Conservation (phyloP, 176 grass and related monocot genomes). For the Triticum dicoccoides region DNA sequence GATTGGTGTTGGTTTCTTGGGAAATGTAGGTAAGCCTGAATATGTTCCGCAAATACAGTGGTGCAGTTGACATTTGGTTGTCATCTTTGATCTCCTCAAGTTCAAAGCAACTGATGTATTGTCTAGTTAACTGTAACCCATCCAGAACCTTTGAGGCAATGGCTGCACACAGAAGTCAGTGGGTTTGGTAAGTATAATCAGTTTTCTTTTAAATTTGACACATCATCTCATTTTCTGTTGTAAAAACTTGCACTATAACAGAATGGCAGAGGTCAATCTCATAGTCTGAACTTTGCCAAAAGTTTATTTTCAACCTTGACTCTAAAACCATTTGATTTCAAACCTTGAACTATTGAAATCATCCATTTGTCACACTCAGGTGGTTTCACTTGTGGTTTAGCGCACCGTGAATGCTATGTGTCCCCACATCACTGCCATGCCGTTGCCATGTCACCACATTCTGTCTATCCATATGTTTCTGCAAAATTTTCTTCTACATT, state of each 20-base stretch:
- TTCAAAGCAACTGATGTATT: conserved; percentile 30
- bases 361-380: too few species aligned
- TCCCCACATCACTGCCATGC: background rate
- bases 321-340: too few species aligned
- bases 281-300: too few species aligned
- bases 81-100: conserved; percentile 29
- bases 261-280: background rate
- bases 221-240: background rate
- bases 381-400: background rate
- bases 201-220: background rate
- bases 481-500: too few species aligned
- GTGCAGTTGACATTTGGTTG: conserved; percentile 65
- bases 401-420: background rate
- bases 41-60: conserved; percentile 68
- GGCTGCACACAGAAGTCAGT: conserved; percentile 70
- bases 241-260: background rate
- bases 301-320: too few species aligned
- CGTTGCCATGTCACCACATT: background rate
- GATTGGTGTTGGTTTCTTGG: background rate
- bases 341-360: too few species aligned
- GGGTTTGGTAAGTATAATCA: conserved; percentile 61
- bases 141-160: conserved; percentile 55
- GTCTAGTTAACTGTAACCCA: conserved; percentile 49
- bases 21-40: conserved; percentile 54
- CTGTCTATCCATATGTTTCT: background rate